Evolutionary conservation across 495 filamentous ascomycete species (phyloP), one percentile per base, ranked within the genome.

Genomic region (Penicillium odoratum): DNA sequence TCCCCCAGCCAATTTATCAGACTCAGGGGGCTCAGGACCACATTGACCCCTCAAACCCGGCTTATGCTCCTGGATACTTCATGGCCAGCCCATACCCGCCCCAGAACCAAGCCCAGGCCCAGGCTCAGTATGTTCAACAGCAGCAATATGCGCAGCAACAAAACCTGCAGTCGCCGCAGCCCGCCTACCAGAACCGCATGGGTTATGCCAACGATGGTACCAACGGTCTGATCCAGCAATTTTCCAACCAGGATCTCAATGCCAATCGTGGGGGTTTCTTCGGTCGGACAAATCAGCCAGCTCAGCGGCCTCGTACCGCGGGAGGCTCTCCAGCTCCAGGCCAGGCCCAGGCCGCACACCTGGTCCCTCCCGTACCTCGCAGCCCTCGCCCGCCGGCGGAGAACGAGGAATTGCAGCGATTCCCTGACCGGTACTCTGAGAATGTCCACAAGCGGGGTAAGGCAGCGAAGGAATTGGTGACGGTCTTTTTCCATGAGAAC

Each of bases 231-330:
- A 91, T 91, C 61, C 91, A 96, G 67, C 94, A 99, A 69, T 93
- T 99, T 69, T 94, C 93, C 36, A 92, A 98, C 73, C 94, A 99
- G 80, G 96, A 98, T 70, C 83, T 98, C 7, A 90, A 88, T 50
- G 80, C 84, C 48, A 83, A 81, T 47, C 83, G 90, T 61, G 76
- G 74, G 3, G 85, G 87, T 55, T 83, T 90, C 51, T 90, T 90
- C 63, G 79, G 77, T 63, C 85, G 90, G 34, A 83, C 90, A 45
- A 81, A 83, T 6, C 89, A 89, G 9, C 88, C 90, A 6, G 81
- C 72, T 43, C 86, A 88, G 65, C 84, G 93, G 47, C 90, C 90
- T 48, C 84, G 89, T 54, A 95, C 90, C 6, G 89, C 89, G 46
- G 90, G 88, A 44, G 71, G 71, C 15, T 74, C 75, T 34, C 67